Percentiles rank a stretch among this genome's conserved stretches.
These are phyloP conservation scores for Apiotrichum domesticum DNA, from an alignment of 1,284 basidiomycete species.

Conservation along the genomic window DNA sequence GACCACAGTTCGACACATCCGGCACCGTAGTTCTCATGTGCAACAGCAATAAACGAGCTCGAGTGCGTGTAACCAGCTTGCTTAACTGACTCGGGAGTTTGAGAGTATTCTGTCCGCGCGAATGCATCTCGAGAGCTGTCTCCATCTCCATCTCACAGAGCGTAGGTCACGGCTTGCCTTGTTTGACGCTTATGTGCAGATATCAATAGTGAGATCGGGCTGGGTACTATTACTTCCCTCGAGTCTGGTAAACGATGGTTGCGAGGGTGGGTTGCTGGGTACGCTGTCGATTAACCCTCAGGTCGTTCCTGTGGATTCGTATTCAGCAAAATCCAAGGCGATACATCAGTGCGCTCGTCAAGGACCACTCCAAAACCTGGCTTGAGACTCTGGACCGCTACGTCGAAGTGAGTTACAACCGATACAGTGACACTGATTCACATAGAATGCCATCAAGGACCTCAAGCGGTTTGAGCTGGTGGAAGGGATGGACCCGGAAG, in stretches of 20 bases:
- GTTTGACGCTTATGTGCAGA: constrained; percentile 42
- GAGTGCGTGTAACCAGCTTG: constrained; percentile 15
- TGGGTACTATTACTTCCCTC: constrained; percentile 67
- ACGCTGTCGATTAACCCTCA: constrained; percentile 13
- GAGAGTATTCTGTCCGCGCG: constrained; percentile 41
- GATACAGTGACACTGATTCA: background rate
- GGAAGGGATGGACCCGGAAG: constrained; percentile 32
- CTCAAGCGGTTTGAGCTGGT: constrained; percentile 60
- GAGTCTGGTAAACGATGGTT: constrained; percentile 67
- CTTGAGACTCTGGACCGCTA: constrained; percentile 68
- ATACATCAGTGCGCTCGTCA: constrained; percentile 55
- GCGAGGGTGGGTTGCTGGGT: constrained; percentile 44
- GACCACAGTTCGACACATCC: constrained; percentile 71
- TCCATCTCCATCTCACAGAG: constrained; percentile 76
- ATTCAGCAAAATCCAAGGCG: constrained; percentile 72
- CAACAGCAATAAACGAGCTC: constrained; percentile 24
- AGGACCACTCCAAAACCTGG: constrained; percentile 26
- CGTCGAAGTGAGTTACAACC: constrained; percentile 49
- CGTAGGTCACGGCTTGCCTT: constrained; percentile 38
- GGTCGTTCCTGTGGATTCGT: constrained; percentile 74
- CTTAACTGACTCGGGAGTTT: constrained; percentile 43
- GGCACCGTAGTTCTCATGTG: constrained; percentile 52
- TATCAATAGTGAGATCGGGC: constrained; percentile 83
- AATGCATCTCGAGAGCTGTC: constrained; percentile 72
- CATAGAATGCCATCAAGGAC: constrained; percentile 55